These are phyloP conservation scores for Calonectria honghensis DNA, from an alignment of 2,329 filamentous ascomycete species.

Conservation along the genomic window DNA sequence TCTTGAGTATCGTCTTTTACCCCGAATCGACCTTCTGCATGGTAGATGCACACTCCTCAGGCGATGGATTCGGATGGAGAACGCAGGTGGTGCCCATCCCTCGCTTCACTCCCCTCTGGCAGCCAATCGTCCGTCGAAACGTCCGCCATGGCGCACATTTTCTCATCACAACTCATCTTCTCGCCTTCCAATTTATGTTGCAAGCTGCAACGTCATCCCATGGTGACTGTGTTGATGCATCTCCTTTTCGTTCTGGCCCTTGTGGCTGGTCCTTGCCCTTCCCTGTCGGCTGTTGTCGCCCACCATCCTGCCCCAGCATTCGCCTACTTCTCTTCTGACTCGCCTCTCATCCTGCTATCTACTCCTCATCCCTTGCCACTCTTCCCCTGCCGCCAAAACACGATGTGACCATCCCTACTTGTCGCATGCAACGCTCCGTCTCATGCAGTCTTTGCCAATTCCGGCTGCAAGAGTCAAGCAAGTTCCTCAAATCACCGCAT, in stretches of 20 bases:
- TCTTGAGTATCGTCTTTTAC: neutral
- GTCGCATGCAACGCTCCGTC: neutral
- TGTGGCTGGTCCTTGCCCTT: neutral
- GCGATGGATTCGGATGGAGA: neutral
- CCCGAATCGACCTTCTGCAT: neutral
- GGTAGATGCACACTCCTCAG: neutral
- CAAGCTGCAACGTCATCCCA: neutral
- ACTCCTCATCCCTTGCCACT: neutral
- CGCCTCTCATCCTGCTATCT: neutral
- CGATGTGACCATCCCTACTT: neutral
- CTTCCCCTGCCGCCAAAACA: neutral
- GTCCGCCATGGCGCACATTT: neutral
- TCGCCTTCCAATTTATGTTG: neutral
- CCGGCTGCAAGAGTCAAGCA: too few species aligned
- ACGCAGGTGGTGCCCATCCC: too few species aligned
- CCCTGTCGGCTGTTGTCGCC: neutral
- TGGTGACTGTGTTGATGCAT: neutral
- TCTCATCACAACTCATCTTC: constrained; percentile 2
- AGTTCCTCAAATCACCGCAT: constrained; percentile 10
- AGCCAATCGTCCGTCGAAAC: neutral
- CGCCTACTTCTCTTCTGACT: neutral
- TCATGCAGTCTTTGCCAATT: neutral
- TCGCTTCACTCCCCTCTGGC: neutral
- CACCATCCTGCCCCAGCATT: neutral
- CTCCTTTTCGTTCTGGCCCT: neutral